phyloP scores from a whole-genome alignment of 176 grass and related monocot species.

The Canna indica region DNA sequence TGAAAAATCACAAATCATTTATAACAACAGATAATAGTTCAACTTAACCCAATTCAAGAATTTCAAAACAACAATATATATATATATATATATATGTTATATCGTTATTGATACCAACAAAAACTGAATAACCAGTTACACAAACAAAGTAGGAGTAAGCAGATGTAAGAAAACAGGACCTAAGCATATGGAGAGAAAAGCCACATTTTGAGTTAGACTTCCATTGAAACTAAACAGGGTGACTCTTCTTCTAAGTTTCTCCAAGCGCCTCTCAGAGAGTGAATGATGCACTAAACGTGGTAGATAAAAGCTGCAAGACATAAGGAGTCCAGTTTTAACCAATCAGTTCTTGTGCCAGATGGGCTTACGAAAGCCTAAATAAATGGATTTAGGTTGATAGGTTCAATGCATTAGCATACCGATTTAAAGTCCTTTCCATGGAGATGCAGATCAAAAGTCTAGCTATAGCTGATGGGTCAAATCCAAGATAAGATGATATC shows the following conservation, averaged over 20 bases:
- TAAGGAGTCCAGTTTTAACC: neutral
- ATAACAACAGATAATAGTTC: neutral
- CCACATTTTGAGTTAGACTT: neutral
- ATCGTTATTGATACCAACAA: neutral
- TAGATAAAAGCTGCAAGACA: too few relatives aligned
- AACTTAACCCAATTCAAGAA: too few relatives aligned
- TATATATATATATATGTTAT: too few relatives aligned
- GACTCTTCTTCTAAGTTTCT: neutral
- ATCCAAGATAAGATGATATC: neutral
- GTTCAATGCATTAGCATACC: neutral
- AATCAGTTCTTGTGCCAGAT: neutral
- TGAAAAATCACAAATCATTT: neutral
- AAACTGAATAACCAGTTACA: neutral
- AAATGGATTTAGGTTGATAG: neutral
- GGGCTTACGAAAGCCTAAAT: neutral
- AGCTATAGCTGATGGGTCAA: neutral
- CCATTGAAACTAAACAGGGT: neutral
- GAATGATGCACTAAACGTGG: too few relatives aligned
- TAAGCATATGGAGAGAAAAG: neutral
- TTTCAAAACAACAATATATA: too few relatives aligned
- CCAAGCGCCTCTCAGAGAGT: too few relatives aligned
- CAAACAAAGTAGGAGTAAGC: neutral
- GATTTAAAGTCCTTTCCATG: neutral
- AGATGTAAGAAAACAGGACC: neutral
- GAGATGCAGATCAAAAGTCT: neutral